Evolutionary conservation across 2,329 filamentous ascomycete species (phyloP).

Genomic region (Monilinia fructicola): DNA sequence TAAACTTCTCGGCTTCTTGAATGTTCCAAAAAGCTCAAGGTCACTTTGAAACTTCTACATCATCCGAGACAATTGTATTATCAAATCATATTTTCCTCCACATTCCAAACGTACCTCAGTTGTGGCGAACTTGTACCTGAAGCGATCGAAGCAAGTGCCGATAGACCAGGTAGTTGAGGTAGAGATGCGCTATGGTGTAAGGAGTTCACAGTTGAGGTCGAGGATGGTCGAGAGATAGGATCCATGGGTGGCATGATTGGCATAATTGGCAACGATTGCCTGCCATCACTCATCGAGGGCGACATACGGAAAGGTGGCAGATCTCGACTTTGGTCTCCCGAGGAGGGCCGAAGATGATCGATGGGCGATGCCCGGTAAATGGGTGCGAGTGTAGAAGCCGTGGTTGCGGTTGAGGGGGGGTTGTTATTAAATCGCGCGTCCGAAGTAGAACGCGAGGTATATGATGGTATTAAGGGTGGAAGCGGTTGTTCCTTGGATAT

Average conservation of each 20-base stretch:
- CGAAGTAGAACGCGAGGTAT: constrained; percentile 34
- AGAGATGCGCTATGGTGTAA: constrained; percentile 45
- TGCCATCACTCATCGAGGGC: constrained; percentile 47
- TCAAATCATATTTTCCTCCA: constrained; percentile 11
- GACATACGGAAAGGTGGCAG: constrained; percentile 49
- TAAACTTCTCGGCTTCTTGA: not conserved
- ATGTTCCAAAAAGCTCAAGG: not conserved
- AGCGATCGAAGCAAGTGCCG: constrained; percentile 57
- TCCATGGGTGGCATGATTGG: constrained; percentile 46
- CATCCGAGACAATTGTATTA: constrained; percentile 9
- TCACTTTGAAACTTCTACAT: not conserved
- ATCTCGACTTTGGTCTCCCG: constrained; percentile 49
- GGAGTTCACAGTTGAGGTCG: constrained; percentile 50
- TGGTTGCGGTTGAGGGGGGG: constrained; percentile 43
- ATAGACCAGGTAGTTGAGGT: constrained; percentile 54
- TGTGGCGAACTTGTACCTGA: constrained; percentile 50
- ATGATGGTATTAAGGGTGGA: constrained; percentile 19
- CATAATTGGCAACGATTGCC: constrained; percentile 47
- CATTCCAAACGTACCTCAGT: constrained; percentile 48
- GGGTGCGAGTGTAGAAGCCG: constrained; percentile 60
- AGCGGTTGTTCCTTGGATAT: constrained; percentile 1
- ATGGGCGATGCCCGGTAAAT: constrained; percentile 58
- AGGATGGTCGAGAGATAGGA: constrained; percentile 54
- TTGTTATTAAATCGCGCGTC: constrained; percentile 36
- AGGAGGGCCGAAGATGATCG: constrained; percentile 49